Evolutionary conservation across 2,329 filamentous ascomycete species (phyloP).

Genomic region (Sporothrix mexicana): DNA sequence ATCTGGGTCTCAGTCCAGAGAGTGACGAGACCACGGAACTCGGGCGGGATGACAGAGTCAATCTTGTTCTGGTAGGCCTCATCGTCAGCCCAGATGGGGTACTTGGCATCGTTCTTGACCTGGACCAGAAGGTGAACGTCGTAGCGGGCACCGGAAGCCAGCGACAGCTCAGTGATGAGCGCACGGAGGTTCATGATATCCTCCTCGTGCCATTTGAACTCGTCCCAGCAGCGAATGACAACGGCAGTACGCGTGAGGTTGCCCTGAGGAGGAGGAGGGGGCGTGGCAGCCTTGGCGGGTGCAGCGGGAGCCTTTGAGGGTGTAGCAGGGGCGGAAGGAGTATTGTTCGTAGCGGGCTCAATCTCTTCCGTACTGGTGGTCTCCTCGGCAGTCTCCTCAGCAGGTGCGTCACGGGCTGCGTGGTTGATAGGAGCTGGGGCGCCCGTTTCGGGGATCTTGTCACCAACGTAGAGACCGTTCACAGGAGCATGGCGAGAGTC

Average conservation of each 20-base stretch:
- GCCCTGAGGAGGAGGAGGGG: conserved; percentile 10
- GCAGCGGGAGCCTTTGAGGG: conserved; percentile 37
- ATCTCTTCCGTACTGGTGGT: neutral
- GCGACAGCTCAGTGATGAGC: conserved; percentile 79
- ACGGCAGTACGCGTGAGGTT: conserved; percentile 70
- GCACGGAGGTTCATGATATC: conserved; percentile 82
- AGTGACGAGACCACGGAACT: conserved; percentile 87
- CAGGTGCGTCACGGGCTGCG: conserved; percentile 8
- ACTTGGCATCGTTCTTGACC: conserved; percentile 74
- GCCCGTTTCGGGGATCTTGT: neutral
- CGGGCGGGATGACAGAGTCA: conserved; percentile 72
- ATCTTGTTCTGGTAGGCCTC: conserved; percentile 71
- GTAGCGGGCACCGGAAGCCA: conserved; percentile 85
- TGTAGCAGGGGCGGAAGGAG: neutral
- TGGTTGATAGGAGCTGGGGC: neutral
- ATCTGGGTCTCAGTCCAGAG: conserved; percentile 96
- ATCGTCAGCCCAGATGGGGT: conserved; percentile 80
- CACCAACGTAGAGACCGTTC: conserved; percentile 58
- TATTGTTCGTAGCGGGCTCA: neutral
- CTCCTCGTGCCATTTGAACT: conserved; percentile 78
- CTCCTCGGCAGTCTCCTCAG: neutral
- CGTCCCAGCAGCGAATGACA: conserved; percentile 81
- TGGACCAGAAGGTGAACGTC: conserved; percentile 86
- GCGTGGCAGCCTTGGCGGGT: neutral
- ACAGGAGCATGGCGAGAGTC: conserved; percentile 49